Base-by-base conservation (phyloP, 345 rosid species). In the Sonneratia alba region DNA sequence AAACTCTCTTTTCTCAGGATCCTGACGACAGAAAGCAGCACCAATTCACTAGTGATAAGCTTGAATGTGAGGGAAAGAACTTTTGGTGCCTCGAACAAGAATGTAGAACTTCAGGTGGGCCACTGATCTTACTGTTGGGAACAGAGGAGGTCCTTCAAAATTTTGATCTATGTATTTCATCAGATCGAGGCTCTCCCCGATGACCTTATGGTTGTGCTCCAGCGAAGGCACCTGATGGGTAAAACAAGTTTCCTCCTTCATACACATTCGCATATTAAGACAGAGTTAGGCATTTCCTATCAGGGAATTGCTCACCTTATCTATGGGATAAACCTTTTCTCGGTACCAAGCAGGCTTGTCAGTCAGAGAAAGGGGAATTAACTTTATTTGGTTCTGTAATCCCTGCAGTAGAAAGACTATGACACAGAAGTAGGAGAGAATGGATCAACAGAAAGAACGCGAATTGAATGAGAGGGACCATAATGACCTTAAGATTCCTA, bases 401-500 rank as follows among this genome's bases (percentile, higher is more conserved):
- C 74, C 74, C 74, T 71, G 68, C 57, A 71, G 4, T 18, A 24
- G 43, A 7, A 51, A 71, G 37, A 22, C 24, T 1, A 45, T 6
- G 19, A 16, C n/a, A 38, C 45, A 24, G 36, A 27, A 43, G 34
- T 59, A 59, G 2, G 7, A 59, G 27, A 21, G 59, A 15, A 53
- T 5, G 8, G 36, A 59, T 24, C 64, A 11, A 59, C 14, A 49
- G 10, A 69, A 22, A 34, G 27, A 69, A 49, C 1, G 43, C 24
- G 9, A 5, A 19, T 38, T 42, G 34, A 45, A 37, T 9, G 3
- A 59, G 32, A 21, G 24, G 38, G 36, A 24, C 19, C 2, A 40
- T 13, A 19, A 57, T 16, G 40, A 92, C 96, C 96, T 90, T 90
- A 68, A 78, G 72, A 72, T 92, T 88, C 77, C 96, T 86, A 71